Evolutionary conservation across 2,329 filamentous ascomycete genomes (phyloP), one percentile per base, ranked within the genome.

Genomic region (Neophaeococcomyces mojaviensis): DNA sequence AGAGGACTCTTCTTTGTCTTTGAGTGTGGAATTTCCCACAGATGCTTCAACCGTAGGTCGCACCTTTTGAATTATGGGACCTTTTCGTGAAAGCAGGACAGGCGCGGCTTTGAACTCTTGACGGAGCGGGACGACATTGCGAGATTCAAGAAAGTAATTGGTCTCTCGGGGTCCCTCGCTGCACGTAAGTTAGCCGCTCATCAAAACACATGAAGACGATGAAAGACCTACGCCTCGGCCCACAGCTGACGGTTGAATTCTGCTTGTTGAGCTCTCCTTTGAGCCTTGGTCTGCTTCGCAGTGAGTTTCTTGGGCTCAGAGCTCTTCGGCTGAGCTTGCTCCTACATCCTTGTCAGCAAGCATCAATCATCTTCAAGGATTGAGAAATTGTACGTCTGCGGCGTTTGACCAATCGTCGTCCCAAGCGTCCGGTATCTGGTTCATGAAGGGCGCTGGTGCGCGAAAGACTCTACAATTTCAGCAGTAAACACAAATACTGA

Each of bases 381-480:
- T 44, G 20, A 44, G 31, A 30, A 39, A 24, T 42, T 24, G 9
- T 70, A 81, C 78, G 68, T 94, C 88, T 47, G 85, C 87, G 61
- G 84, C 77, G 4, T 71, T 68, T 63, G 90, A 86, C 88, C 89
- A 97, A 60, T 95, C 86, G 58, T 94, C 82, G 53, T 90, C 88
- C 90, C 90, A 96, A 16, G 88, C 89, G 63, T 88, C 79, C 31
- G 85, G 82, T 32, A 50, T 46, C 41, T 54, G 51, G 49, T 46
- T 55, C 55, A 57, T 57, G 41, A 28, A 36, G 39, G 41, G 41
- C 41, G 41, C 41, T 28, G 16, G 20, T 35, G 41, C 41, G 32
- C 41, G 24, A 28, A 10, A 28, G 26, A n/a, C 19, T 12, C 30
- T 22, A 44, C 13, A 33, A 33, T 28, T 31, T 32, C 10, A 44